Percentiles rank a stretch among this genome's conserved stretches.
Evolutionary conservation across 78 protist species (phyloP).

Genomic region (Chrysochromulina tobinii): DNA sequence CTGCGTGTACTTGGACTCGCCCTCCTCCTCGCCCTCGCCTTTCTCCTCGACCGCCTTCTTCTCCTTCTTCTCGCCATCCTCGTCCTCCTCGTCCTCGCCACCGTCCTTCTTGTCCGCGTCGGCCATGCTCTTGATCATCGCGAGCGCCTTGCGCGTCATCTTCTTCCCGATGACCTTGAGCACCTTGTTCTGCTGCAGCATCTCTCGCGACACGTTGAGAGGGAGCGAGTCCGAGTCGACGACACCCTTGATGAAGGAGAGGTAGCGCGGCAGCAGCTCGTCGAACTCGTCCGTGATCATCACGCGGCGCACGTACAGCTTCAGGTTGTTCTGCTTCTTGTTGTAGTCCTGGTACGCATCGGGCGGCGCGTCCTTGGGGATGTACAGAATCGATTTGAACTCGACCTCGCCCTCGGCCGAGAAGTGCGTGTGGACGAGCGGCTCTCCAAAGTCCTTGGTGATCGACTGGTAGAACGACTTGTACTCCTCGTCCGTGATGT

Average conservation of each 20-base stretch:
- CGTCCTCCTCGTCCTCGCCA: constrained; percentile 57
- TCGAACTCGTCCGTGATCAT: constrained; percentile 86
- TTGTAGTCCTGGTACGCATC: constrained; percentile 65
- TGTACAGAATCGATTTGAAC: constrained; percentile 89
- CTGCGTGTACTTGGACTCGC: constrained; percentile 64
- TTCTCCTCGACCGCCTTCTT: constrained; percentile 44
- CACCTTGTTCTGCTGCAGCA: constrained; percentile 63
- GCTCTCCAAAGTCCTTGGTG: constrained; percentile 74
- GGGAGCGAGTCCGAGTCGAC: constrained; percentile 98
- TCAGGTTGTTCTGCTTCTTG: constrained; percentile 65
- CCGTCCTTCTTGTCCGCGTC: constrained; percentile 51
- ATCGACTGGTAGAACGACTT: constrained; percentile 90
- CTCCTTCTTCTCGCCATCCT: constrained; percentile 34
- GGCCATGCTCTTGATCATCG: constrained; percentile 73
- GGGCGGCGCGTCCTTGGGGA: constrained; percentile 87
- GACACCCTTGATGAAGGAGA: constrained; percentile 93
- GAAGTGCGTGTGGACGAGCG: constrained; percentile 88
- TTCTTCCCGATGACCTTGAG: constrained; percentile 82
- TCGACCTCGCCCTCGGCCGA: constrained; percentile 86
- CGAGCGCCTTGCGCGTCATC: constrained; percentile 88
- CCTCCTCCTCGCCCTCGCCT: constrained; percentile 45
- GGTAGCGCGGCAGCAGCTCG: constrained; percentile 95
- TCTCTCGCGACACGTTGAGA: constrained; percentile 97
- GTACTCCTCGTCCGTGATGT: constrained; percentile 75
- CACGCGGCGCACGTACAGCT: constrained; percentile 96